phyloP scores from a whole-genome alignment of 192 early-diverging fungal genomes.

The Paraglomus brasilianum region DNA sequence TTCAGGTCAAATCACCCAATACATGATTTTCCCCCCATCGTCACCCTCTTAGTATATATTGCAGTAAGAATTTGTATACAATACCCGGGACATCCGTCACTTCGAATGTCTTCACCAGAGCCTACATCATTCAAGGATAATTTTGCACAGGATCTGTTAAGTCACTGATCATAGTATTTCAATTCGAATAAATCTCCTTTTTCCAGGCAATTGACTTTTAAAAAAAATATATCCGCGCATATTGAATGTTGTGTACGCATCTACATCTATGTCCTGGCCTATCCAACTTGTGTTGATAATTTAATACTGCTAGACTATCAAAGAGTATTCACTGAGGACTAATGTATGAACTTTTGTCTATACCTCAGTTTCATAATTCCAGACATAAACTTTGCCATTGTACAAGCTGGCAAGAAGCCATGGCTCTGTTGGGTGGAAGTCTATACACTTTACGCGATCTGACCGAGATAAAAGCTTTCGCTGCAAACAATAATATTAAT shows the following conservation, averaged over 20 bases:
- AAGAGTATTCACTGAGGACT: neutral
- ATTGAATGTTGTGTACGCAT: neutral
- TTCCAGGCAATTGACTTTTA: neutral
- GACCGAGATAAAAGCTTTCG: constrained; percentile 72
- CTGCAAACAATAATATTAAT: constrained; percentile 29
- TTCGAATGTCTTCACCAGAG: constrained; percentile 96
- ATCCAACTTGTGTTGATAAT: neutral
- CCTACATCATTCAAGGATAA: constrained; percentile 46
- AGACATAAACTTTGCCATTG: constrained; percentile 92
- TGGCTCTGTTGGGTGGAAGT: constrained; percentile 98
- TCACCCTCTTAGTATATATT: neutral
- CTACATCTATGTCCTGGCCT: too few species aligned
- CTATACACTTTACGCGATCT: constrained; percentile 96
- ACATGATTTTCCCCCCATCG: neutral
- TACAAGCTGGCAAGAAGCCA: constrained; percentile 98
- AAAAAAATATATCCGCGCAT: neutral
- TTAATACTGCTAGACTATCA: neutral
- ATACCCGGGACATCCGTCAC: constrained; percentile 87
- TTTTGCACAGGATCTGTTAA: neutral
- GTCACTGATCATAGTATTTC: neutral
- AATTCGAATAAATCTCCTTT: neutral
- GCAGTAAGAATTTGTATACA: neutral
- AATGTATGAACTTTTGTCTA: neutral
- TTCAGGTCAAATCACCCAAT: neutral
- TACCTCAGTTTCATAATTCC: constrained; percentile 98